Evolutionary conservation across 2,329 filamentous ascomycete species (phyloP), one percentile per base, ranked within the genome.

Genomic region (Colletotrichum sp.): DNA sequence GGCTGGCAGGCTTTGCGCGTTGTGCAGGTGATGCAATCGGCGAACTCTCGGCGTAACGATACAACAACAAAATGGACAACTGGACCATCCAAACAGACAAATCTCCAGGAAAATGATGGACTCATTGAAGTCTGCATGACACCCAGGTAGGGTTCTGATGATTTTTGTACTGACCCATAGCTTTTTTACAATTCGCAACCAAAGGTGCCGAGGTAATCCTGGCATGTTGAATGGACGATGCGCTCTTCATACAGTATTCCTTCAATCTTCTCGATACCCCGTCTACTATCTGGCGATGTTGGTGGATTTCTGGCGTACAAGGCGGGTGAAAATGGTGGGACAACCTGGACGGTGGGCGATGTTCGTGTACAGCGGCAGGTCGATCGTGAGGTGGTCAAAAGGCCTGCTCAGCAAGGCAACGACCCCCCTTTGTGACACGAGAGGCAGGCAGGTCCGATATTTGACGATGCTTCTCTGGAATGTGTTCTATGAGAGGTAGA

Each of bases 221-320:
- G 63, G 65, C 28, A 28, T 62, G 49, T 44, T 60, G 26, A 69
- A 36, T 16, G 39, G 44, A 60, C 49, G 49, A 74, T 34, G 52
- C 32, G 60, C 34, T 32, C 15, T 44, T 60, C n/a, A 52, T 49
- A 55, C 49, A 57, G 74, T 26, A 32, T 57, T 62, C 49, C 10
- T 65, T 49, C 26, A 65, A 69, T 64, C 65, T 74, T 69, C 57
- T 69, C 65, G 74, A 76, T 76, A 76, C 74, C 74, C 74, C 64
- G 44, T 74, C 34, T 76, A 28, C 60, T 65, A 16, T 72, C 30
- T 72, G 66, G 74, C 70, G 49, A 76, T 69, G n/a, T 74, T 76
- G 70, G 65, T 76, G 70, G 70, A 69, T 52, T 71, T 74, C 18
- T 60, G 70, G 74, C 74, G 74, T 73, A 76, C n/a, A 62, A 69